Evolutionary conservation across 768 basidiomycete species (phyloP).

Genomic region (Porphyrellus cyaneotinctus): DNA sequence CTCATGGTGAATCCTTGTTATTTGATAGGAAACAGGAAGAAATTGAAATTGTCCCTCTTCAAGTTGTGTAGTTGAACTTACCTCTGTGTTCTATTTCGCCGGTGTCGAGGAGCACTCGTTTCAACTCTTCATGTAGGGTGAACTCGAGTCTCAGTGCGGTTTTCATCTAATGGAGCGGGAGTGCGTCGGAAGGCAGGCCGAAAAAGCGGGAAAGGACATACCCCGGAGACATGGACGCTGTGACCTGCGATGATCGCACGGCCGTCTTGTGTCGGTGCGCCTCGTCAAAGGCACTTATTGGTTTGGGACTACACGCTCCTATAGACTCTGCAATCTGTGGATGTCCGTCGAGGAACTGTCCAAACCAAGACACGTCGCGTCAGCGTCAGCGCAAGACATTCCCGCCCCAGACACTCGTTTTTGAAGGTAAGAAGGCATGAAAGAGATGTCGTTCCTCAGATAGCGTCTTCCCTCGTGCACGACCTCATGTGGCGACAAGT

Average conservation of each 20-base stretch:
- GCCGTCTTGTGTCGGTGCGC: conserved; percentile 63
- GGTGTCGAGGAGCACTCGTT: conserved; percentile 58
- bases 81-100: conserved; percentile 68
- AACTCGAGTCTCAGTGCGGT: conserved; percentile 62
- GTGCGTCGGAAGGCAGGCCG: background rate
- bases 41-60: too few species aligned
- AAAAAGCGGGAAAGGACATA: conserved; percentile 19
- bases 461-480: conserved; percentile 59
- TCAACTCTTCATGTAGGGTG: conserved; percentile 58
- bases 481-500: conserved; percentile 69
- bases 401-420: too few species aligned
- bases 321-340: conserved; percentile 69
- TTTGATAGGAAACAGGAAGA: background rate
- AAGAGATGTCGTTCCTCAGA: conserved; percentile 77
- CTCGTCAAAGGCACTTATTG: conserved; percentile 61
- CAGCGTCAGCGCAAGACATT: too few species aligned
- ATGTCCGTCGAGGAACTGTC: conserved; percentile 55
- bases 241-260: conserved; percentile 55
- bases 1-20: conserved; percentile 68
- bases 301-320: conserved; percentile 55
- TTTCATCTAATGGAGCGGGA: conserved; percentile 50
- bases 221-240: conserved; percentile 63
- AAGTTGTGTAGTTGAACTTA: conserved; percentile 21
- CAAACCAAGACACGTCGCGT: background rate
- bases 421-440: conserved; percentile 55